Evolutionary conservation across 768 basidiomycete species (phyloP), one percentile per base, ranked within the genome.

Genomic region (Phaeotremella skinneri): DNA sequence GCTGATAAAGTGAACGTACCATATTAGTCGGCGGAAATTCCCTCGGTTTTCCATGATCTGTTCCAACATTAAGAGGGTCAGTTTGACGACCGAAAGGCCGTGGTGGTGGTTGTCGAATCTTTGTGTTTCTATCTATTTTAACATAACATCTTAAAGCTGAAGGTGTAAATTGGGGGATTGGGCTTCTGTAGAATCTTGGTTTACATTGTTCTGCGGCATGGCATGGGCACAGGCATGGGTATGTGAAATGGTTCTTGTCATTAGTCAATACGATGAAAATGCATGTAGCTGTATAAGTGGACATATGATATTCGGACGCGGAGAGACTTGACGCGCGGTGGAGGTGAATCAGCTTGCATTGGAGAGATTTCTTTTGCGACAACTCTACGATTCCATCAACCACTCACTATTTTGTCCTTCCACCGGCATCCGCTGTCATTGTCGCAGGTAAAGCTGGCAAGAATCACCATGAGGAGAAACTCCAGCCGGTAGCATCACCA

Each of bases 1-100:
- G n/a, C n/a, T n/a, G n/a, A n/a, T n/a, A 6, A 45, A 45, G 32
- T 60, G 26, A 14, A 32, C 25, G 30, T 66, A 56, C 49, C 37
- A 16, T 4, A 0, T 20, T 47, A 73, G 71, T 73, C 67, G 20
- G 71, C 71, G 25, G 71, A 73, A 32, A 68, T 73, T 56, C 71
- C 71, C 16, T 52, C 55, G 21, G 69, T 68, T 3, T 73, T 73
- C 63, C 71, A 68, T 34, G 71, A 73, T 54, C 45, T 73, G 50
- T 73, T 73, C 56, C 65, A 70, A 49, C 66, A 73, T 50, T 66
- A 54, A 58, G 31, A 26, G 25, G 32, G 30, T 9, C n/a, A n/a
- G 37, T 9, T 39, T 9, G 9, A 39, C 11, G 37, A 39, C n/a
- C 11, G 37, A n/a, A 39, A 39, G 37, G 37, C 11, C 11, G n/a